These are phyloP conservation scores for Lanmaoa pseudosensibilis DNA, from an alignment of 768 basidiomycete genomes.

Conservation along the genomic window DNA sequence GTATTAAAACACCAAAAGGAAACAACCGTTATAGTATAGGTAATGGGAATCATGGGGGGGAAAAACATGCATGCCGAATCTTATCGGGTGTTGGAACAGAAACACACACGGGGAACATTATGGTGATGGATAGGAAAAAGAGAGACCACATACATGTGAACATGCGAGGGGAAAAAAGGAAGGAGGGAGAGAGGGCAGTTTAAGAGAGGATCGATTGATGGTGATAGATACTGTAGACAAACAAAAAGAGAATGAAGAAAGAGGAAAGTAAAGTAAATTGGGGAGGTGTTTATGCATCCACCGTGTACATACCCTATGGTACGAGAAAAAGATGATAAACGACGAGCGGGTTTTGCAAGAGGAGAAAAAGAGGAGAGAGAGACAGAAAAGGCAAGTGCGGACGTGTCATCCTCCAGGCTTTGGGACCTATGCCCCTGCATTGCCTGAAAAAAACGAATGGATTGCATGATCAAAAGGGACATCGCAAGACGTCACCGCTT, in stretches of 20 bases:
- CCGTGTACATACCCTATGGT: constrained; percentile 12
- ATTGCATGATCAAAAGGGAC: background rate
- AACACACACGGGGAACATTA: background rate
- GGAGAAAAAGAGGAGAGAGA: no score
- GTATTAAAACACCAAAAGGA: background rate
- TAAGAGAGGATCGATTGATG: background rate
- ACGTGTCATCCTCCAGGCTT: background rate
- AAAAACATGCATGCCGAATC: background rate
- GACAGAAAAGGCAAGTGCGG: background rate
- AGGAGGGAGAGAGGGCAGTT: background rate
- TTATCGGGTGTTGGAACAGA: background rate
- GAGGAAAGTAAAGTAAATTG: background rate
- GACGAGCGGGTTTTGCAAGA: background rate
- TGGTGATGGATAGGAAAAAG: no score
- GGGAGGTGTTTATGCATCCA: background rate
- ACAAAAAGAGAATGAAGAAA: background rate
- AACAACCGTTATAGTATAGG: background rate
- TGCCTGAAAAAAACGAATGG: no score
- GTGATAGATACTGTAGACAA: constrained; percentile 15
- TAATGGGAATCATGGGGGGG: background rate
- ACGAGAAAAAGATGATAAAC: background rate
- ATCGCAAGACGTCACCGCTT: constrained; percentile 15
- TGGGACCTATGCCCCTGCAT: background rate
- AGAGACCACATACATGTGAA: background rate
- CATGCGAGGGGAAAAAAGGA: background rate